Evolutionary conservation across 345 rosid species (phyloP).

Genomic region (Aquilaria sinensis): DNA sequence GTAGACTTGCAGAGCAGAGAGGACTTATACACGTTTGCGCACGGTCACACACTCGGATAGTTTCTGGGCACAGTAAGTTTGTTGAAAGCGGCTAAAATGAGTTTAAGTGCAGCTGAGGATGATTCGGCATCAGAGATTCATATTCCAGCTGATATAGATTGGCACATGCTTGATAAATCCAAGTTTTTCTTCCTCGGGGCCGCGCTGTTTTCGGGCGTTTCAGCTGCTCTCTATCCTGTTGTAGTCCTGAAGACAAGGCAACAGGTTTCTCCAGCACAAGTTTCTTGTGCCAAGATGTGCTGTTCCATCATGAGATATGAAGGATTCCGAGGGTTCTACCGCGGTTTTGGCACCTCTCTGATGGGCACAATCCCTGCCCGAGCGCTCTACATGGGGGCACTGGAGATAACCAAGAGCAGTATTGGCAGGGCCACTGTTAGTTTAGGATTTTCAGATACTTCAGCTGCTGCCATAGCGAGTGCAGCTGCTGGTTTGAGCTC

Average conservation of each 20-base stretch:
- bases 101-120: conserved; percentile 71
- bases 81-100: conserved; percentile 69
- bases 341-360: conserved; percentile 86
- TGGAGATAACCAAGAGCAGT: conserved; percentile 79
- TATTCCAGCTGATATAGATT: conserved; percentile 78
- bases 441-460: conserved; percentile 69
- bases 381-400: conserved; percentile 85
- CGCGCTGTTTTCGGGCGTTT: conserved; percentile 82
- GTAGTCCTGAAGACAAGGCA: conserved; percentile 85
- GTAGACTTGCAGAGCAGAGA: neutral
- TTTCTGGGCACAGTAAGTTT: conserved; percentile 5
- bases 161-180: conserved; percentile 98
- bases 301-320: conserved; percentile 55
- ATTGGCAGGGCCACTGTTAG: conserved; percentile 64
- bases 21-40: too few relatives aligned
- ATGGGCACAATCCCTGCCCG: conserved; percentile 93
- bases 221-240: conserved; percentile 81
- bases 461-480: conserved; percentile 58
- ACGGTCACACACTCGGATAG: neutral
- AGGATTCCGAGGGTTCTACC: conserved; percentile 74
- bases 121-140: conserved; percentile 69
- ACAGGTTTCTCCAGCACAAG: conserved; percentile 52
- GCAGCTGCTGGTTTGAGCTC: conserved; percentile 89
- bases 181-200: conserved; percentile 87
- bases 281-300: conserved; percentile 59